Evolutionary conservation across 73 alveolate genomes (phyloP).

Genomic region (Uronychia binucleata): DNA sequence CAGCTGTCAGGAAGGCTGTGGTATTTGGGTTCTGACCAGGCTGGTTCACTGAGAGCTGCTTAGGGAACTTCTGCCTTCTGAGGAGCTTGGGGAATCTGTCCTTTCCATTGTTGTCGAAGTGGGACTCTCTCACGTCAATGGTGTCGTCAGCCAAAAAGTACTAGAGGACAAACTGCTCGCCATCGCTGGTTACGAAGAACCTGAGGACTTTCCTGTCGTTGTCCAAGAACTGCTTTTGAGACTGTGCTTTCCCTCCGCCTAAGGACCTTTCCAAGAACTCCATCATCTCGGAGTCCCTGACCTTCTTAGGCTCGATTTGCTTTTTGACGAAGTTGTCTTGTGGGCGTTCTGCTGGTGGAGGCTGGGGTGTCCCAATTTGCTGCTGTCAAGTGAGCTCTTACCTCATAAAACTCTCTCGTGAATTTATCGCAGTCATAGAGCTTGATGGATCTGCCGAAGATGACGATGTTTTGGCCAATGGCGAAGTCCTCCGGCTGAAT

Average conservation of each 20-base stretch:
- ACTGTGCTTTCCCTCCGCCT: slow-evolving; percentile 89
- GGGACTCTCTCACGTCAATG: slow-evolving; percentile 84
- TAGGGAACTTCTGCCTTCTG: slow-evolving; percentile 87
- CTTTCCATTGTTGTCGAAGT: slow-evolving; percentile 85
- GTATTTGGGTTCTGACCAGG: slow-evolving; percentile 82
- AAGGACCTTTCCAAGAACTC: slow-evolving; percentile 83
- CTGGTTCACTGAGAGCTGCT: slow-evolving; percentile 76
- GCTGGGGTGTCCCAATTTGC: slow-evolving; percentile 67
- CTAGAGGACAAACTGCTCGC: slow-evolving; percentile 80
- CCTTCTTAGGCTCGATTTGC: slow-evolving; percentile 67
- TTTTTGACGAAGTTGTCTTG: slow-evolving; percentile 72
- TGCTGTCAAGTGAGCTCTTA: not conserved
- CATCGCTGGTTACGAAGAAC: slow-evolving; percentile 81
- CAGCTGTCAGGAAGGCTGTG: slow-evolving; percentile 68
- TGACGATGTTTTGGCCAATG: slow-evolving; percentile 67
- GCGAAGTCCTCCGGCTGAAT: slow-evolving; percentile 61
- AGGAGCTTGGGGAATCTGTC: slow-evolving; percentile 82
- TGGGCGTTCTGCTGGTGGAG: slow-evolving; percentile 75
- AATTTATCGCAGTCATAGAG: slow-evolving; percentile 82
- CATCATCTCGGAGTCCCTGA: slow-evolving; percentile 75
- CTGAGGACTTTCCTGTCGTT: slow-evolving; percentile 90
- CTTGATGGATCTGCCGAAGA: slow-evolving; percentile 73
- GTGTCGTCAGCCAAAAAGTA: slow-evolving; percentile 95
- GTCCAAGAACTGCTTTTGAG: slow-evolving; percentile 88
- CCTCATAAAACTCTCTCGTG: slow-evolving; percentile 85